Evolutionary conservation across 441 rosid genomes (phyloP).

Genomic region (Gossypium aridum): DNA sequence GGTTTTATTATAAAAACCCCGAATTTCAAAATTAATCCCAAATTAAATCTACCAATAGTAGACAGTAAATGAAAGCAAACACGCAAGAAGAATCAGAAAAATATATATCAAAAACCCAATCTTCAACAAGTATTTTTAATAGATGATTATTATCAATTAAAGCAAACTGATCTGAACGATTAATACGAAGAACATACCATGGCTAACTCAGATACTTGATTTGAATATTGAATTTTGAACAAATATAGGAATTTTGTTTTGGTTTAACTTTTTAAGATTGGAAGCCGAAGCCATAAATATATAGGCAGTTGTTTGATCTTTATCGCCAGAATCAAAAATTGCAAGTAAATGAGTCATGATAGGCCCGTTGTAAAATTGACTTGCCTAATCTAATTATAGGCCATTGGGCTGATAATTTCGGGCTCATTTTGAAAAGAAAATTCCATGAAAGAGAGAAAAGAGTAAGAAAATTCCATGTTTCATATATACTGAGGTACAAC

Average conservation of each 20-base stretch:
- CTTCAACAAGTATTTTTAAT: not conserved
- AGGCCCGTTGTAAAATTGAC: not conserved
- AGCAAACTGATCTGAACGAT: not conserved
- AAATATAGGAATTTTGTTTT: too few relatives aligned
- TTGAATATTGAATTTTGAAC: not conserved
- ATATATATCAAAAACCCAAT: not conserved
- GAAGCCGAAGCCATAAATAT: too few relatives aligned
- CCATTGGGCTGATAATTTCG: too few relatives aligned
- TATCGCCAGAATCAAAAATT: too few relatives aligned
- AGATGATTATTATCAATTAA: not conserved
- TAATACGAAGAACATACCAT: slow-evolving; percentile 15
- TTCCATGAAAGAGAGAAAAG: too few relatives aligned
- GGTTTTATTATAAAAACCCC: not conserved
- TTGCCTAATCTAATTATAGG: not conserved
- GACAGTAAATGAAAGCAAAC: not conserved
- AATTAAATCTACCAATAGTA: not conserved
- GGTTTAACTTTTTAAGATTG: too few relatives aligned
- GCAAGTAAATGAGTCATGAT: not conserved
- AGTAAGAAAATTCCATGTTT: not conserved
- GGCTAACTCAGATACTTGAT: not conserved
- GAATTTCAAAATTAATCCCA: not conserved
- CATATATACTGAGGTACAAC: not conserved
- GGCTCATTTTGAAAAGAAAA: too few relatives aligned
- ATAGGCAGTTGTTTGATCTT: too few relatives aligned
- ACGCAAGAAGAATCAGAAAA: not conserved